phyloP scores from a whole-genome alignment of 176 grass and related monocot genomes.

The Chrysopogon serrulatus region DNA sequence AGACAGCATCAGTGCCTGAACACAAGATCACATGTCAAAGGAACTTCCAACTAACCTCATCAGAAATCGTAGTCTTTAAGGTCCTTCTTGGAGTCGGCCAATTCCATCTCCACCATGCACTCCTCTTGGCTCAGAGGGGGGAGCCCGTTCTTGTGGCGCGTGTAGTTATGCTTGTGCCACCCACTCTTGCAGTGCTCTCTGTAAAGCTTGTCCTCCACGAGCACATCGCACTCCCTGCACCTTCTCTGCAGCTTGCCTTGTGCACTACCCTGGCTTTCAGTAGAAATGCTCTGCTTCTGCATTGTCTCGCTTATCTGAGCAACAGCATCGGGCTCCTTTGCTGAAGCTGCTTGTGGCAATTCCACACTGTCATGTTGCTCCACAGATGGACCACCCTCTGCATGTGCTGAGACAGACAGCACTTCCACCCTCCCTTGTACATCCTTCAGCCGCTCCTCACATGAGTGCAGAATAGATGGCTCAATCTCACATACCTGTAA shows the following conservation, averaged over 20 bases:
- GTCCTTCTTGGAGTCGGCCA: constrained; percentile 46
- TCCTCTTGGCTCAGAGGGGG: constrained; percentile 58
- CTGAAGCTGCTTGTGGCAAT: constrained; percentile 33
- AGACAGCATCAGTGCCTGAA: background rate
- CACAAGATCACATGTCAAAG: background rate
- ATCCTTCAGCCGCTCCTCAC: constrained; percentile 62
- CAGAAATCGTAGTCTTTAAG: constrained; percentile 74
- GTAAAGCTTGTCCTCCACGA: constrained; percentile 62
- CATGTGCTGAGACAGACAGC: constrained; percentile 51
- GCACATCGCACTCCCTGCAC: constrained; percentile 59
- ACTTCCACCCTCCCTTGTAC: constrained; percentile 80
- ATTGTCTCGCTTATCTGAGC: constrained; percentile 39
- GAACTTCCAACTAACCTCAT: constrained; percentile 18
- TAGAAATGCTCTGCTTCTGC: constrained; percentile 50
- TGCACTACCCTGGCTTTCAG: constrained; percentile 9
- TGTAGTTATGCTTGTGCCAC: constrained; percentile 92
- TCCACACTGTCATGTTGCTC: constrained; percentile 41
- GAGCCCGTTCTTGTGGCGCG: constrained; percentile 51
- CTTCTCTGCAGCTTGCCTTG: constrained; percentile 46
- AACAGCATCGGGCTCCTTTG: constrained; percentile 22
- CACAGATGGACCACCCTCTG: constrained; percentile 51
- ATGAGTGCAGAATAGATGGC: constrained; percentile 67
- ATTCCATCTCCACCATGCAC: constrained; percentile 62
- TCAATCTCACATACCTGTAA: constrained; percentile 84
- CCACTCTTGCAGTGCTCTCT: constrained; percentile 77